Percentiles rank a stretch among this genome's conserved stretches.
Conservation (phyloP, 306 rosid species). For the Carpinus fangiana region DNA sequence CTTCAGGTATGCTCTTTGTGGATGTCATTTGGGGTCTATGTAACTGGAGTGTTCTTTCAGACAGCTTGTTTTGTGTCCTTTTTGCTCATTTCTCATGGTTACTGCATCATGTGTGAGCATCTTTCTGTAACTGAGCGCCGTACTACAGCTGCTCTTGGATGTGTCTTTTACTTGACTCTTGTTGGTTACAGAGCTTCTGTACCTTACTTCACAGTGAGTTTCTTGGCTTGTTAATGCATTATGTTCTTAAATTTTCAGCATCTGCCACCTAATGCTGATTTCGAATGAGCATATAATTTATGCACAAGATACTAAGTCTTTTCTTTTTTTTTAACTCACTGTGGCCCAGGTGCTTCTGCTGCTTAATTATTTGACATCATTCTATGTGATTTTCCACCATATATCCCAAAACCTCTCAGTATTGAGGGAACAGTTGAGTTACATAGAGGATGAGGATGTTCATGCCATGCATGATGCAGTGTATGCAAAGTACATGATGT, state of each 20-base stretch:
- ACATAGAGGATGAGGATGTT: slow-evolving; percentile 72
- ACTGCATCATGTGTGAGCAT: slow-evolving; percentile 91
- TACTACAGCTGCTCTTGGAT: slow-evolving; percentile 83
- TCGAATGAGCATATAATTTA: slow-evolving; percentile 5
- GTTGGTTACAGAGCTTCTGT: slow-evolving; percentile 92
- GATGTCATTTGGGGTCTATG: slow-evolving; percentile 97
- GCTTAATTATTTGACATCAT: slow-evolving; percentile 71
- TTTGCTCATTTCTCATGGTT: slow-evolving; percentile 92
- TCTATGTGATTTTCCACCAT: slow-evolving; percentile 83
- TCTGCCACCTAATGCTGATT: background rate
- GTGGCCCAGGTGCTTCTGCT: slow-evolving; percentile 75
- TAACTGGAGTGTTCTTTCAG: slow-evolving; percentile 95
- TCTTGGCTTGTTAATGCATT: slow-evolving; percentile 15
- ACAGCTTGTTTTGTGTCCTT: slow-evolving; percentile 87
- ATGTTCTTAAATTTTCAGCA: slow-evolving; percentile 12
- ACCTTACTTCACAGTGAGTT: slow-evolving; percentile 85
- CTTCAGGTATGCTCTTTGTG: slow-evolving; percentile 87
- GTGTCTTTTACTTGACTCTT: slow-evolving; percentile 89
- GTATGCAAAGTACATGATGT: slow-evolving; percentile 80
- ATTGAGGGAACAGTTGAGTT: slow-evolving; percentile 71
- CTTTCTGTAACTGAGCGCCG: slow-evolving; percentile 86
- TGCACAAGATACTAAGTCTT: slow-evolving; percentile 26
- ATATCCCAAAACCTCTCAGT: slow-evolving; percentile 76
- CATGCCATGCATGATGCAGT: slow-evolving; percentile 79
- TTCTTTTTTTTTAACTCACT: slow-evolving; percentile 15